These are phyloP conservation scores for Metschnikowia santaceciliae DNA, from an alignment of 805 yeast genomes.

Conservation along the genomic window DNA sequence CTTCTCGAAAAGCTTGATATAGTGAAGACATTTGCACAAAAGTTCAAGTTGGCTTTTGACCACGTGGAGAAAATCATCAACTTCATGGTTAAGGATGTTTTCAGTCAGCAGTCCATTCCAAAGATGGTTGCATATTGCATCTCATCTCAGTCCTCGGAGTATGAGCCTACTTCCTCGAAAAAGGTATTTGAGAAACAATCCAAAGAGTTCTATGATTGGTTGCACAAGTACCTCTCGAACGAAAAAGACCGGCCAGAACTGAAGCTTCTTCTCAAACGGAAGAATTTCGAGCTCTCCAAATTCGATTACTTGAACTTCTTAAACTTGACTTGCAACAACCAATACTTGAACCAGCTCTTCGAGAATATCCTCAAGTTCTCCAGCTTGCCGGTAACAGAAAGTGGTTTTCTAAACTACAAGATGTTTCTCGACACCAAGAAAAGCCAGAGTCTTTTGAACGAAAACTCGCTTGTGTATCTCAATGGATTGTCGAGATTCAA, in stretches of 20 bases:
- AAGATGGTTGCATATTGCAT: slow-evolving; percentile 23
- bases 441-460: slow-evolving; percentile 17
- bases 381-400: slow-evolving; percentile 15
- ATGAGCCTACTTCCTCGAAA: slow-evolving; percentile 24
- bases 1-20: slow-evolving; percentile 22
- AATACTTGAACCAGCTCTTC: slow-evolving; percentile 35
- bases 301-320: slow-evolving; percentile 45
- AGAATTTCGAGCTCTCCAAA: slow-evolving; percentile 41
- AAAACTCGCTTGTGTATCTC: slow-evolving; percentile 29
- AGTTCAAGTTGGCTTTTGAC: slow-evolving; percentile 25
- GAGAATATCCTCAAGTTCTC: slow-evolving; percentile 37
- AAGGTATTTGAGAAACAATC: slow-evolving; percentile 38
- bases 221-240: slow-evolving; percentile 40
- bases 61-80: slow-evolving; percentile 31
- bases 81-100: slow-evolving; percentile 27
- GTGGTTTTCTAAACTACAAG: slow-evolving; percentile 9
- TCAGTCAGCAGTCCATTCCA: slow-evolving; percentile 24
- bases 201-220: slow-evolving; percentile 42
- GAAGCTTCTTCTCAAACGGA: slow-evolving; percentile 32
- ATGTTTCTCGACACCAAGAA: slow-evolving; percentile 15
- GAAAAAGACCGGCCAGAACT: slow-evolving; percentile 43
- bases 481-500: slow-evolving; percentile 35
- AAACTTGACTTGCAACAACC: slow-evolving; percentile 34
- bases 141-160: slow-evolving; percentile 10
- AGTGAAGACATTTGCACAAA: slow-evolving; percentile 22